These are phyloP conservation scores for Metrosideros polymorpha DNA, from an alignment of 441 rosid genomes.

Conservation along the genomic window DNA sequence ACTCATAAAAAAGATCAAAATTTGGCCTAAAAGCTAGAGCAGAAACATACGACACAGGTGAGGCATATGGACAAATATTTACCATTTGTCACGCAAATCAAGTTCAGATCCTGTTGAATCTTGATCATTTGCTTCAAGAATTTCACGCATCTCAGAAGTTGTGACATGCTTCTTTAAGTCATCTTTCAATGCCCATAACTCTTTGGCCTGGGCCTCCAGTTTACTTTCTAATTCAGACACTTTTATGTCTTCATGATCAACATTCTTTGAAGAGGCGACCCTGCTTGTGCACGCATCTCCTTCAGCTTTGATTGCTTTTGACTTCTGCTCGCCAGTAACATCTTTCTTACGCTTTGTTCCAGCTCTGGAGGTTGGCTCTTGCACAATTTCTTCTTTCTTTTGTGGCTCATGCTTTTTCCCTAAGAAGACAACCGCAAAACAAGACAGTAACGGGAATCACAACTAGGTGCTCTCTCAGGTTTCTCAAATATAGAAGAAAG, in stretches of 20 bases:
- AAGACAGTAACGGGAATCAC: not conserved
- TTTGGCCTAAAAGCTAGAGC: not conserved
- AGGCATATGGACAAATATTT: not conserved
- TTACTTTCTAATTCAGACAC: constrained; percentile 39
- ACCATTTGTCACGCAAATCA: constrained; percentile 86
- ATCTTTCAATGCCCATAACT: constrained; percentile 87
- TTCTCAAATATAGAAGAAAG: not conserved
- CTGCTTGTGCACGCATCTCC: constrained; percentile 29
- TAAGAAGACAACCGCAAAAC: constrained; percentile 7
- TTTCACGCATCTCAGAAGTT: constrained; percentile 63
- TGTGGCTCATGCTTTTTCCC: constrained; percentile 18
- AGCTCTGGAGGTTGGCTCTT: constrained; percentile 28
- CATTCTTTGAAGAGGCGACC: constrained; percentile 15
- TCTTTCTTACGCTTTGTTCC: constrained; percentile 58
- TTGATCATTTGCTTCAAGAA: constrained; percentile 76
- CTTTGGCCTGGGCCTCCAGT: constrained; percentile 74
- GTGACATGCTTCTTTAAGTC: constrained; percentile 70
- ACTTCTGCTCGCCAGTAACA: constrained; percentile 29
- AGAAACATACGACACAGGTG: not conserved
- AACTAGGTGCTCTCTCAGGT: not conserved
- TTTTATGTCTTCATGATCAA: constrained; percentile 3
- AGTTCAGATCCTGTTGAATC: constrained; percentile 82
- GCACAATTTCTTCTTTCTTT: constrained; percentile 17
- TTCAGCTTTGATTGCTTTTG: constrained; percentile 46
- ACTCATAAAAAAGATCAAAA: not conserved